A percentile compares a stretch with the other conserved stretches of the same genome.
Evolutionary conservation across 306 rosid genomes (phyloP).

Genomic region (Cicer bijugum): DNA sequence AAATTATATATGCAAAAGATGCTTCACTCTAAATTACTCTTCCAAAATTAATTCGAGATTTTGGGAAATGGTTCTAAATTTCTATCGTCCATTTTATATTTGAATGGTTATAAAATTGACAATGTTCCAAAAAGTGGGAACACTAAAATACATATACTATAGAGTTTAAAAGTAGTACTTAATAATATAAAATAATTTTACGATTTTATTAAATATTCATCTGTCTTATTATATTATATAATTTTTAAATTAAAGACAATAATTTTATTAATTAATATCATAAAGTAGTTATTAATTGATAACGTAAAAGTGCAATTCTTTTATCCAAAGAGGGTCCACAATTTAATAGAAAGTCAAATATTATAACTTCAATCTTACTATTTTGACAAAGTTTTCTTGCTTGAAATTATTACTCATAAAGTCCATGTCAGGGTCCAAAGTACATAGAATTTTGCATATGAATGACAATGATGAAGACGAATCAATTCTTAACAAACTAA

Average conservation of each 20-base stretch:
- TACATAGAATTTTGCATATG: neutral
- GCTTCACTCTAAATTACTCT: constrained; percentile 11
- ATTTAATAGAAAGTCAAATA: constrained; percentile 32
- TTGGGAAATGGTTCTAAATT: neutral
- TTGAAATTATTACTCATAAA: neutral
- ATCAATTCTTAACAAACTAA: constrained; percentile 27
- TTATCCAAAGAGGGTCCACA: constrained; percentile 30
- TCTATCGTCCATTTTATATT: neutral
- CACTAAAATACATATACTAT: neutral
- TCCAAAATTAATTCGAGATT: constrained; percentile 5
- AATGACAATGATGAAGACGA: neutral
- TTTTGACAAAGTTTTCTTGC: constrained; percentile 24
- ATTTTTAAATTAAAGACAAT: too few species aligned
- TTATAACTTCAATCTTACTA: neutral
- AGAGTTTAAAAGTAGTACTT: too few species aligned
- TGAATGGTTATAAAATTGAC: constrained; percentile 21
- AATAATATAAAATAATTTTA: too few species aligned
- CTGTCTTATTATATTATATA: too few species aligned
- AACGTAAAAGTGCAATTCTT: too few species aligned
- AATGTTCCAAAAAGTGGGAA: constrained; percentile 20
- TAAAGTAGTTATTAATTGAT: too few species aligned
- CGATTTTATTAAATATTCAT: too few species aligned
- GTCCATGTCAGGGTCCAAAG: constrained; percentile 29
- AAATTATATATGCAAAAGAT: neutral
- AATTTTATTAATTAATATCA: too few species aligned